Base-by-base conservation (phyloP, 176 grass and related monocot genomes). In the Aegilops sharonensis region DNA sequence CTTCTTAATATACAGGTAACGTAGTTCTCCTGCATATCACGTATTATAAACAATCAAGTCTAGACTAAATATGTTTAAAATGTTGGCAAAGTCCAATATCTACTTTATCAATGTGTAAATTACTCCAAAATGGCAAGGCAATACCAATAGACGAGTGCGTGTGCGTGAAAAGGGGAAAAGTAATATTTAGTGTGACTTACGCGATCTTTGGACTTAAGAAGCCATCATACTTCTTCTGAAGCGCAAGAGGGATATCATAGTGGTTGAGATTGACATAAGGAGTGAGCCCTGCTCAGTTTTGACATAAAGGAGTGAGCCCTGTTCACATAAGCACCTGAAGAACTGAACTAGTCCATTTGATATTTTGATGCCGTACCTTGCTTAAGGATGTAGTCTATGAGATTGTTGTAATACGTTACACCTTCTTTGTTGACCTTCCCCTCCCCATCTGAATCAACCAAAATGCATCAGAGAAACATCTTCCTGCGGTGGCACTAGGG, bases 221-320 rank as follows among this genome's bases (percentile, higher is more conserved):
- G 62, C 89, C 89, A 81, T 91, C 64, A 71, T 97, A 91, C 83
- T 97, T 97, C 42, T 96, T 88, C 84, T 93, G 59, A 52, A 97
- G 87, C 0, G 85, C 91, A 47, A 93, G 84, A 2, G 94, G 94
- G 72, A 89, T 31, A 89, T 97, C 94, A 74, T 86, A 91, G 70
- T 97, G 94, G 81, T 90, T 85, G 54, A 97, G 91, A 35, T 84
- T 97, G 77, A 31, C 57, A 6, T 91, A 97, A 40, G 91, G 94
- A 42, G 77, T 86, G 71, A 94, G 84, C 2, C 91, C 94, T 94
- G 86, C 50, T 70, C 72, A 84, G 43, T 83, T 89, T 87, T 84
- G 7, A 82, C 80, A 8, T n/a, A 77, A 50, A 59, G n/a, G 11
- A 52, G 56, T 29, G 27, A 6, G 61, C 29, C 43, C 63, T 35